Percentiles rank a stretch among this genome's conserved stretches.
Evolutionary conservation across 129 eudicot genomes (phyloP).

Genomic region (Saposhnikovia divaricata): DNA sequence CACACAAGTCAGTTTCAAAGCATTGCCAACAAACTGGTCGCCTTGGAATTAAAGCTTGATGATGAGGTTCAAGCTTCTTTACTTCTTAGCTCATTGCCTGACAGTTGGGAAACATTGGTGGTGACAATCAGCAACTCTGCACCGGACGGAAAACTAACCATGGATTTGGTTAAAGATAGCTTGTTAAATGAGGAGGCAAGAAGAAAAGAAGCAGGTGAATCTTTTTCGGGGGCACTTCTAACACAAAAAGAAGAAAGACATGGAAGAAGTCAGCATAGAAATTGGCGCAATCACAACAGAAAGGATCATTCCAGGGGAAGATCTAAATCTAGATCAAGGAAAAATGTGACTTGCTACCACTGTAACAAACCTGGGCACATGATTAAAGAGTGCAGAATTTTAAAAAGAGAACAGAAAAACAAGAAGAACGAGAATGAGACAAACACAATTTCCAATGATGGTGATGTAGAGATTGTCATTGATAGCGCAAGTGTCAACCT

Average conservation of each 20-base stretch:
- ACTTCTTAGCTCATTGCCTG: background rate
- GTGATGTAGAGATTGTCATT: no score
- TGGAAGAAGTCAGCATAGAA: background rate
- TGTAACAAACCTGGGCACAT: background rate
- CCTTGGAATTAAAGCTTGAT: background rate
- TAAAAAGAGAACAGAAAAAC: no score
- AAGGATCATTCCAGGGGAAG: background rate
- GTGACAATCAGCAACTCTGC: background rate
- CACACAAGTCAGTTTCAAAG: background rate
- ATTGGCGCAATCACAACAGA: background rate
- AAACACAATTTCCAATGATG: no score
- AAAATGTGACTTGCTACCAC: background rate
- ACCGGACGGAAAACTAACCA: background rate
- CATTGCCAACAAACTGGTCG: background rate
- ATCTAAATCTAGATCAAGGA: background rate
- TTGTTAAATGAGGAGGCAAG: background rate
- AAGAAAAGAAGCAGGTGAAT: background rate
- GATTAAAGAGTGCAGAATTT: background rate
- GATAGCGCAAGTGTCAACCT: no score
- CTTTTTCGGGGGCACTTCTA: background rate
- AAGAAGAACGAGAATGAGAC: no score
- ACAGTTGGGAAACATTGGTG: no score
- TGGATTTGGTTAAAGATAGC: background rate
- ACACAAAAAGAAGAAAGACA: background rate
- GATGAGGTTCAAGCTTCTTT: background rate